Conservation (phyloP, 257 asterid genomes). For the Solanum corneliomulleri region DNA sequence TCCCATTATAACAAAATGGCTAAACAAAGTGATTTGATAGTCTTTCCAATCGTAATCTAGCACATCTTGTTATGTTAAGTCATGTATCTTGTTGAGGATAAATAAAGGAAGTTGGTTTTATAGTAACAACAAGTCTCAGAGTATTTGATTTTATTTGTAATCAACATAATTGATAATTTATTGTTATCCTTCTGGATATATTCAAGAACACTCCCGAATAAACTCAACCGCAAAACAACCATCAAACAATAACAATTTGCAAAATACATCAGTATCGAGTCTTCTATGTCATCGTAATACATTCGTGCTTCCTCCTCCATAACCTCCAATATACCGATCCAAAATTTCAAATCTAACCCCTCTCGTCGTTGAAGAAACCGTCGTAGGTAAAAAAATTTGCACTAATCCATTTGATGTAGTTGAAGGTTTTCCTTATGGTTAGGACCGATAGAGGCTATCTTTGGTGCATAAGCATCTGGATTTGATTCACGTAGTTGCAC, state of each 20-base stretch:
- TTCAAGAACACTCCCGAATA: not conserved
- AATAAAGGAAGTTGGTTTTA: not conserved
- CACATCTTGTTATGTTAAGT: too few species aligned
- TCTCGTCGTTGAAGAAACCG: not conserved
- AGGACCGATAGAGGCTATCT: not conserved
- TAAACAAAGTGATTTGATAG: too few species aligned
- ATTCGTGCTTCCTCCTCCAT: not conserved
- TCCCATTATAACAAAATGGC: not conserved
- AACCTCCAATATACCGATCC: not conserved
- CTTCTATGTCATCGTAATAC: not conserved
- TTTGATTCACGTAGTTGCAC: not conserved
- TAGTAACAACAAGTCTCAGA: constrained; percentile 5
- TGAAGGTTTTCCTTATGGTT: not conserved
- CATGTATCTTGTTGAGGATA: too few species aligned
- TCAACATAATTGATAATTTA: too few species aligned
- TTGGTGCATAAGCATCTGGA: too few species aligned
- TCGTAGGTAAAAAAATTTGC: not conserved
- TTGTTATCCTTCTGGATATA: too few species aligned
- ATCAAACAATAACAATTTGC: not conserved
- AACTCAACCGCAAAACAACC: constrained; percentile 3
- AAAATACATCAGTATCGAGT: not conserved
- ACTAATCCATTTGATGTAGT: not conserved
- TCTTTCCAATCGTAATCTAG: too few species aligned
- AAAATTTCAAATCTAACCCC: not conserved
- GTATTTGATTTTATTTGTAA: not conserved